Conservation (phyloP, 495 filamentous ascomycete species). For the Aspergillus saccharolyticus region DNA sequence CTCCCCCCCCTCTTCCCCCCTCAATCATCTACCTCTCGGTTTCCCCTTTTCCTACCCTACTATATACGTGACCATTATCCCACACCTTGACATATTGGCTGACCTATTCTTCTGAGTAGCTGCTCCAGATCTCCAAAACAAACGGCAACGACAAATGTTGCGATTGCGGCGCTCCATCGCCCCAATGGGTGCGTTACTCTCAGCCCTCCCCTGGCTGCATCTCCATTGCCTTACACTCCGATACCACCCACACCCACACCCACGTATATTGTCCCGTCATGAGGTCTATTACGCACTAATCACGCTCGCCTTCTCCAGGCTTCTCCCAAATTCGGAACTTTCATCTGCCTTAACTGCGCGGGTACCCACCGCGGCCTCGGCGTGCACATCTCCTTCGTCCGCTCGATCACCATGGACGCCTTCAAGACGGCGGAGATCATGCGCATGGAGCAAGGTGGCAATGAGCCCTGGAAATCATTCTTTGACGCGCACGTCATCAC, state of each 20-base stretch:
- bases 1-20: conserved; percentile 20
- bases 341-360: conserved; percentile 95
- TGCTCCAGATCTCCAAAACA: conserved; percentile 81
- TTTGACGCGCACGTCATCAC: conserved; percentile 69
- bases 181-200: conserved; percentile 68
- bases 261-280: background rate
- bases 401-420: conserved; percentile 94
- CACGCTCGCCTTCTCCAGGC: conserved; percentile 35
- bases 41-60: background rate
- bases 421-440: conserved; percentile 85
- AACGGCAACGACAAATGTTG: conserved; percentile 83
- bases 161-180: conserved; percentile 89
- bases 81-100: conserved; percentile 8
- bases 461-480: conserved; percentile 78
- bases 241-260: conserved; percentile 5
- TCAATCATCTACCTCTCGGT: conserved; percentile 11
- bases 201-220: conserved; percentile 1
- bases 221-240: background rate
- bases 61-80: background rate
- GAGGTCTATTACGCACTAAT: background rate
- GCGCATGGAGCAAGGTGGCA: conserved; percentile 83
- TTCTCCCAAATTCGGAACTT: conserved; percentile 74
- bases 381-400: conserved; percentile 97
- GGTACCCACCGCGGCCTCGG: conserved; percentile 91
- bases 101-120: conserved; percentile 43